These are phyloP conservation scores for Tothia fuscella DNA, from an alignment of 2,329 filamentous ascomycete genomes.

Conservation along the genomic window DNA sequence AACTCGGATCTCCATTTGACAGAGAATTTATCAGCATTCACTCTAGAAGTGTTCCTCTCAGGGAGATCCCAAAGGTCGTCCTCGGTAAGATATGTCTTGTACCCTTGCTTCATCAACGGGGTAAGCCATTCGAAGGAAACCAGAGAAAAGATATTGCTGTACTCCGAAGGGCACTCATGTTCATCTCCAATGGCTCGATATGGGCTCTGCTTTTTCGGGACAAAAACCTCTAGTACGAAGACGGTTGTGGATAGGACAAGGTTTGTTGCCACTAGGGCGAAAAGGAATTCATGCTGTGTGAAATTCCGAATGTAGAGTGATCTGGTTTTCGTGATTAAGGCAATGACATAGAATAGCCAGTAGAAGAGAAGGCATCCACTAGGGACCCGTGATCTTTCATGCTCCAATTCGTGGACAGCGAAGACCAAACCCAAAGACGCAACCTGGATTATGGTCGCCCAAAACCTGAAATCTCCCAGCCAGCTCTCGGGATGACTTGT, in stretches of 20 bases:
- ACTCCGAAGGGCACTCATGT: constrained; percentile 7
- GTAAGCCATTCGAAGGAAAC: constrained; percentile 7
- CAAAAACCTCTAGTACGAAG: constrained; percentile 6
- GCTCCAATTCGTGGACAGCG: constrained; percentile 8
- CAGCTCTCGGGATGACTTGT: neutral
- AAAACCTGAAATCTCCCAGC: constrained; percentile 7
- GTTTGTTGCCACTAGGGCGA: constrained; percentile 7
- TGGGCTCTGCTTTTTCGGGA: constrained; percentile 6
- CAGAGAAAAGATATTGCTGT: constrained; percentile 7
- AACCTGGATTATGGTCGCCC: constrained; percentile 6
- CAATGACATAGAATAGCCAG: constrained; percentile 9
- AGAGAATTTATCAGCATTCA: constrained; percentile 5
- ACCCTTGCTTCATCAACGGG: constrained; percentile 6
- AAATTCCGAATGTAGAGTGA: constrained; percentile 9
- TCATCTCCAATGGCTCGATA: constrained; percentile 3
- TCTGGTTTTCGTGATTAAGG: constrained; percentile 1
- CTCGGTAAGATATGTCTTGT: constrained; percentile 8
- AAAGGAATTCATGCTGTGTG: constrained; percentile 1
- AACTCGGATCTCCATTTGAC: neutral
- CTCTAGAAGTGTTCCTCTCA: constrained; percentile 2
- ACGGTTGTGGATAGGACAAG: constrained; percentile 5
- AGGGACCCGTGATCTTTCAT: constrained; percentile 7
- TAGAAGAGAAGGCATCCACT: constrained; percentile 2
- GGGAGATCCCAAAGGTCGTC: constrained; percentile 9
- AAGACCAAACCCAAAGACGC: constrained; percentile 1